Percentiles rank a stretch among this genome's conserved stretches.
Conservation (phyloP, 805 yeast species). For the Zygoascus biomembranicola region DNA sequence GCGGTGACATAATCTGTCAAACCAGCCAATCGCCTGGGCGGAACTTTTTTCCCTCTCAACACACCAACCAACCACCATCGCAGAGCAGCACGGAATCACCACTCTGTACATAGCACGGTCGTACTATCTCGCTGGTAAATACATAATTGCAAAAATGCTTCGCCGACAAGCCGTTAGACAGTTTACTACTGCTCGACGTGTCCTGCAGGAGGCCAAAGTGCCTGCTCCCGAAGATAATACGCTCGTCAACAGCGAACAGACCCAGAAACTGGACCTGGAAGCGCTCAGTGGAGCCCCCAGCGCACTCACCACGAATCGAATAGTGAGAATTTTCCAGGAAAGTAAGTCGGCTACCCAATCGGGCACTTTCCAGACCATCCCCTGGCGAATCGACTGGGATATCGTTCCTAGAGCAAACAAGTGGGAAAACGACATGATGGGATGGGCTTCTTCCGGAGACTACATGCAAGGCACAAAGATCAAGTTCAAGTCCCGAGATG, state of each 20-base stretch:
- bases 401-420: constrained; percentile 65
- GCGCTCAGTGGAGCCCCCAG: constrained; percentile 69
- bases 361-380: constrained; percentile 36
- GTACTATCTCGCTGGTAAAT: background rate
- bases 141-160: background rate
- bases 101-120: background rate
- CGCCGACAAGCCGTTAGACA: background rate
- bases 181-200: background rate
- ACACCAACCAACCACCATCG: background rate
- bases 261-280: constrained; percentile 33
- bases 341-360: constrained; percentile 78
- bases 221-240: background rate
- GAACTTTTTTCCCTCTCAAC: background rate
- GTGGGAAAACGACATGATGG: constrained; percentile 87
- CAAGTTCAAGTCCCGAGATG: constrained; percentile 65
- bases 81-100: background rate
- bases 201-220: background rate
- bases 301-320: constrained; percentile 51
- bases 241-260: constrained; percentile 4
- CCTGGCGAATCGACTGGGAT: constrained; percentile 83
- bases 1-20: background rate
- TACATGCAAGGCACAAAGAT: constrained; percentile 70
- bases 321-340: constrained; percentile 70
- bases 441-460: constrained; percentile 73
- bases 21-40: background rate